Conservation (phyloP, 306 rosid genomes). For the Cicer judaicum region DNA sequence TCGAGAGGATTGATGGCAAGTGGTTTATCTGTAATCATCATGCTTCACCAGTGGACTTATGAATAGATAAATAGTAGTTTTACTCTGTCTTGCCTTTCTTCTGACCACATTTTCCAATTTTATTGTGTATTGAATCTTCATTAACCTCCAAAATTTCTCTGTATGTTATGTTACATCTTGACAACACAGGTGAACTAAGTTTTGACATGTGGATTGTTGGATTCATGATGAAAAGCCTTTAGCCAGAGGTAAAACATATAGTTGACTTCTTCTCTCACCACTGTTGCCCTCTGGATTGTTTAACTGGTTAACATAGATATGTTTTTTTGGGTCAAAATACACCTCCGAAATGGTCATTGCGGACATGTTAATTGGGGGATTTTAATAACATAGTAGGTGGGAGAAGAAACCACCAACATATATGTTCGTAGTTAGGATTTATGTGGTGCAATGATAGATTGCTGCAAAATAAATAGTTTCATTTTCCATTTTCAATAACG, state of each 20-base stretch:
- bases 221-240: slow-evolving; percentile 13
- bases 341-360: too few relatives aligned
- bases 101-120: slow-evolving; percentile 1
- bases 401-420: too few relatives aligned
- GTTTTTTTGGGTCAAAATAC: too few relatives aligned
- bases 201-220: slow-evolving; percentile 28
- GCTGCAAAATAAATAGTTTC: background rate
- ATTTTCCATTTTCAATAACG: background rate
- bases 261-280: too few relatives aligned
- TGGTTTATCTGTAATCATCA: slow-evolving; percentile 89
- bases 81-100: background rate
- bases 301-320: too few relatives aligned
- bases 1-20: slow-evolving; percentile 72
- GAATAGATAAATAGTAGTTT: slow-evolving; percentile 37
- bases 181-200: slow-evolving; percentile 18
- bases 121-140: slow-evolving; percentile 28
- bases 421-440: background rate
- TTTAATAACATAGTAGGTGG: too few relatives aligned
- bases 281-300: too few relatives aligned
- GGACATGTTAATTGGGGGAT: too few relatives aligned
- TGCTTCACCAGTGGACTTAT: slow-evolving; percentile 84
- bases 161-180: slow-evolving; percentile 6
- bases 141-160: background rate
- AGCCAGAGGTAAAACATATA: background rate
- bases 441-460: background rate